Base-by-base conservation (phyloP, 805 yeast genomes). In the Metschnikowia lochheadii region DNA sequence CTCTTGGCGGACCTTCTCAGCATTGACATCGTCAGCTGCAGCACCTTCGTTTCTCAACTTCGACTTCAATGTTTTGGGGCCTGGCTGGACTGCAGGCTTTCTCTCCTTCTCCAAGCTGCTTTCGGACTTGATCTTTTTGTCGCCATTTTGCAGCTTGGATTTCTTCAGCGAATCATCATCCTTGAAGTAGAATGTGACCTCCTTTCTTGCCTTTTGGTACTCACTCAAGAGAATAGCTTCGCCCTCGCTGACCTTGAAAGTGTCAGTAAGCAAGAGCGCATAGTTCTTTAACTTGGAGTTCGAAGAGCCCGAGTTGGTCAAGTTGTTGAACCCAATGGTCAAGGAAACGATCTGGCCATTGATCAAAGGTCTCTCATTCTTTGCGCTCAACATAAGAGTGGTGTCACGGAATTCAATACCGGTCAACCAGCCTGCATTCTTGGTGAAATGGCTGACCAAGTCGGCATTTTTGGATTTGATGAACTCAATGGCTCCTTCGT, bases 391-490 rank as follows among this genome's bases (percentile, higher is more conserved):
- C 15, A 89, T 76, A 56, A 87, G 81, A 2, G 84, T 72, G 0
- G 91, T 77, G 66, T 90, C 97, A 68, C 96, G 80, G 63, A 88
- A 89, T 62, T 89, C 97, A 54, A 92, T 78, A 52, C 98, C 98
- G 50, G 88, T 84, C 50, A 88, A 75, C 80, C 94, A 88, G 48
- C 98, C 98, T 55, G 85, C 79, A 61, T 88, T 88, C 62, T 87
- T 87, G 44, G 90, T 77, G 57, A 90, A 85, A 59, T 80, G 73
- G 23, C 71, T 62, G 34, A 75, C 82, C 59, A 92, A 72, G 18
- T 83, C 88, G 2, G 95, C 87, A 56, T 80, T 78, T 52, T 82
- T 82, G 15, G 56, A 48, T 57, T 79, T 77, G 53, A 91, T 77
- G 57, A 68, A 84, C 11, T 75, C 80, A n/a, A 81, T 49, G 0